A percentile compares a stretch with the other conserved stretches of the same genome.
Conservation (phyloP, 306 rosid species). For the Rubus idaeus region DNA sequence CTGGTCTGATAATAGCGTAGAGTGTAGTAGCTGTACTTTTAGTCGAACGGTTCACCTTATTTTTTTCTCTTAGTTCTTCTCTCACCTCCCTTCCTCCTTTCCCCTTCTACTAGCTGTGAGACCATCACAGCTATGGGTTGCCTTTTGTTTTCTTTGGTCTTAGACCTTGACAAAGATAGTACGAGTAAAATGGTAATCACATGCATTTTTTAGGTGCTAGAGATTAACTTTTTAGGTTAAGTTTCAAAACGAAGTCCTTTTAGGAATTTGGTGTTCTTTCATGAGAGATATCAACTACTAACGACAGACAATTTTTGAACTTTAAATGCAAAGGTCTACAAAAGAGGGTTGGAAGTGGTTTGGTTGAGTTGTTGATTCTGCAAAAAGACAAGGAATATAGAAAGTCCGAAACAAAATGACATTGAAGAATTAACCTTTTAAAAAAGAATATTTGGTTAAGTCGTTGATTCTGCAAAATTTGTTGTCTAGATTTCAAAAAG, state of each 20-base stretch:
- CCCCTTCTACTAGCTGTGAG: neutral
- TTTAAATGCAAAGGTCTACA: neutral
- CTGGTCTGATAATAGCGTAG: no score
- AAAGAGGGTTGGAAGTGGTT: neutral
- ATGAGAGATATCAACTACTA: neutral
- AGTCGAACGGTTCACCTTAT: no score
- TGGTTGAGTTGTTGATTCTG: neutral
- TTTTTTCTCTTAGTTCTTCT: neutral
- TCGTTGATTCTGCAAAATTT: no score
- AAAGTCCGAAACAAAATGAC: neutral
- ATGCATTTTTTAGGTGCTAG: neutral
- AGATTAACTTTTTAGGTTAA: neutral
- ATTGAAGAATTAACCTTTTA: no score
- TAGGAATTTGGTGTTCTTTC: neutral
- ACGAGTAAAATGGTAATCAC: neutral
- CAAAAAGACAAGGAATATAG: neutral
- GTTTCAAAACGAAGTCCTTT: neutral
- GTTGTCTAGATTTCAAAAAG: neutral
- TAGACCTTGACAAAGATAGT: neutral
- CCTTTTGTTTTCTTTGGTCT: neutral
- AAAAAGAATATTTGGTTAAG: no score
- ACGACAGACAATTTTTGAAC: neutral
- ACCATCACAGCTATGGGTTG: neutral
- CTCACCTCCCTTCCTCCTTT: neutral
- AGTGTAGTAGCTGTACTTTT: no score